Percentiles rank a stretch among this genome's conserved stretches.
These are phyloP conservation scores for Saccharomycopsis sp. DNA, from an alignment of 805 yeast genomes.

Conservation along the genomic window DNA sequence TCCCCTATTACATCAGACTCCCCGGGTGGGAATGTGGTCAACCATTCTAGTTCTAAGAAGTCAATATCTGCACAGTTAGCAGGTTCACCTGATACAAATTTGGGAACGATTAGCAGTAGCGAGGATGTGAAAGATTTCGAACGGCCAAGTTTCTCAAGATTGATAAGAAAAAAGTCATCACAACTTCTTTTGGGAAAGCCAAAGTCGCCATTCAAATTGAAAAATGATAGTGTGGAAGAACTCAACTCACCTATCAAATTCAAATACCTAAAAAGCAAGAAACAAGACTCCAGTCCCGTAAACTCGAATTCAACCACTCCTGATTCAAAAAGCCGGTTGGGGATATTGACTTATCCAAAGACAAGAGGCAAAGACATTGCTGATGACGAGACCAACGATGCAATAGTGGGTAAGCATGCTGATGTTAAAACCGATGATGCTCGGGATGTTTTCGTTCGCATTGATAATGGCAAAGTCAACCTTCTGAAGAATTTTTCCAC, in stretches of 20 bases:
- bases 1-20: neutral
- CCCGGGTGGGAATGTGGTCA: neutral
- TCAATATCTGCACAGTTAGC: neutral
- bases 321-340: neutral
- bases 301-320: neutral
- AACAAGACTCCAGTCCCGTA: neutral
- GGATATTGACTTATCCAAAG: neutral
- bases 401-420: neutral
- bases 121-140: constrained; percentile 7
- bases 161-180: constrained; percentile 20
- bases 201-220: constrained; percentile 8
- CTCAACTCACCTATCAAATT: constrained; percentile 15
- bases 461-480: neutral
- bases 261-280: constrained; percentile 8
- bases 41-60: neutral
- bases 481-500: constrained; percentile 1
- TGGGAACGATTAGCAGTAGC: neutral
- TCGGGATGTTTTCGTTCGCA: neutral
- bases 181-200: constrained; percentile 16
- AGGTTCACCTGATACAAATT: neutral
- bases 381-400: neutral
- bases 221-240: constrained; percentile 13
- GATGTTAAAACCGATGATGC: neutral
- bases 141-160: constrained; percentile 19
- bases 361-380: neutral